phyloP scores from a whole-genome alignment of 208 protist genomes.

The Trichomonas tenax region DNA sequence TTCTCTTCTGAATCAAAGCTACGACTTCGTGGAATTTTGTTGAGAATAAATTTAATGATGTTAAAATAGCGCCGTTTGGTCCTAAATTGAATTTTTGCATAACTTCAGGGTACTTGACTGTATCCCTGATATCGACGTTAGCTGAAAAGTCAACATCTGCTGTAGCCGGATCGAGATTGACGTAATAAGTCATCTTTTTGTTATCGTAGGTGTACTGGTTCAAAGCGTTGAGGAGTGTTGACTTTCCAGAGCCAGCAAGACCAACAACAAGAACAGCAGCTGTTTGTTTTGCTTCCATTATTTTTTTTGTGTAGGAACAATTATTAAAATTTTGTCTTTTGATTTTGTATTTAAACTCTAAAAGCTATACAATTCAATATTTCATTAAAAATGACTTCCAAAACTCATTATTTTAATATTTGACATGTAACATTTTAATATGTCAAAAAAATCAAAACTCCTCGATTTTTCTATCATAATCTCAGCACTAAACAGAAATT shows the following conservation, averaged over 20 bases:
- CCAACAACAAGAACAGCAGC: neutral
- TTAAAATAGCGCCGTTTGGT: slow-evolving; percentile 23
- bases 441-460: too few relatives aligned
- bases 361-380: too few relatives aligned
- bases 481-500: too few relatives aligned
- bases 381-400: too few relatives aligned
- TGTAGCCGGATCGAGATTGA: slow-evolving; percentile 20
- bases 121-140: slow-evolving; percentile 15
- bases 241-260: slow-evolving; percentile 18
- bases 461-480: too few relatives aligned
- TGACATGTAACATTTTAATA: too few relatives aligned
- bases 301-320: neutral
- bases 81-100: slow-evolving; percentile 16
- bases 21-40: slow-evolving; percentile 22
- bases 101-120: slow-evolving; percentile 8
- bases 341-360: too few relatives aligned
- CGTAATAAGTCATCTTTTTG: neutral
- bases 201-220: neutral
- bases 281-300: neutral
- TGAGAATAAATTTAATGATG: slow-evolving; percentile 22
- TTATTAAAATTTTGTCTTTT: neutral
- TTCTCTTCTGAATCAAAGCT: neutral
- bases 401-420: too few relatives aligned
- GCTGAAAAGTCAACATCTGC: neutral
- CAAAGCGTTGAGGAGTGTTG: neutral